Conservation (phyloP, 768 basidiomycete genomes). For the Lentinula detonsa region DNA sequence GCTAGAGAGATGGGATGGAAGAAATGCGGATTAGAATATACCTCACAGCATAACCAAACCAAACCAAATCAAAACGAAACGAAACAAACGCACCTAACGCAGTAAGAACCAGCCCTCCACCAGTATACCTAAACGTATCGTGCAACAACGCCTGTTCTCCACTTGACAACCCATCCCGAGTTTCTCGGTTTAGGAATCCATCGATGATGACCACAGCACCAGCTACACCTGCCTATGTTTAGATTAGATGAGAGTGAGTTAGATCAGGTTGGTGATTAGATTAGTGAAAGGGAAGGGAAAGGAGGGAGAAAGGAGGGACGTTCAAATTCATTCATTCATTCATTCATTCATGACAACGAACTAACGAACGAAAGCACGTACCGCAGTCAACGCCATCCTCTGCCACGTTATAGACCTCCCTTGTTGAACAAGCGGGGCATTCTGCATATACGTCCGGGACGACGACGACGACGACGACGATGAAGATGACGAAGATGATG, state of each 20-base stretch:
- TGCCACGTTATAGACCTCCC: conserved; percentile 2
- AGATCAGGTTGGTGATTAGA: not conserved
- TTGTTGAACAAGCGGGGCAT: not conserved
- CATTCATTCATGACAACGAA: no score
- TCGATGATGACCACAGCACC: conserved; percentile 62
- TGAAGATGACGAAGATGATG: not conserved
- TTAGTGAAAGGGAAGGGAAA: not conserved
- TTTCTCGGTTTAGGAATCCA: conserved; percentile 71
- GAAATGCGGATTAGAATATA: no score
- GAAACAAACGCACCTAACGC: conserved; percentile 40
- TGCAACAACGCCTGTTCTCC: conserved; percentile 68
- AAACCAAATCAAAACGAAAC: not conserved
- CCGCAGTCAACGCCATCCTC: conserved; percentile 10
- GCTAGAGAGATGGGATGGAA: not conserved
- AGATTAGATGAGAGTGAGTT: not conserved
- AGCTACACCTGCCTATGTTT: conserved; percentile 58
- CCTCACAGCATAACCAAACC: not conserved
- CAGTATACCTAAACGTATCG: conserved; percentile 79
- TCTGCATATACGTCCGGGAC: conserved; percentile 7
- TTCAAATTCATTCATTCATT: no score
- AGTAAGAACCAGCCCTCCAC: conserved; percentile 69
- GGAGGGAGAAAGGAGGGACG: no score
- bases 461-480: not conserved
- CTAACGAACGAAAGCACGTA: not conserved
- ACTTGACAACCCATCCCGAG: conserved; percentile 55